Conservation (phyloP, 345 rosid species). For the Garcia nutans region DNA sequence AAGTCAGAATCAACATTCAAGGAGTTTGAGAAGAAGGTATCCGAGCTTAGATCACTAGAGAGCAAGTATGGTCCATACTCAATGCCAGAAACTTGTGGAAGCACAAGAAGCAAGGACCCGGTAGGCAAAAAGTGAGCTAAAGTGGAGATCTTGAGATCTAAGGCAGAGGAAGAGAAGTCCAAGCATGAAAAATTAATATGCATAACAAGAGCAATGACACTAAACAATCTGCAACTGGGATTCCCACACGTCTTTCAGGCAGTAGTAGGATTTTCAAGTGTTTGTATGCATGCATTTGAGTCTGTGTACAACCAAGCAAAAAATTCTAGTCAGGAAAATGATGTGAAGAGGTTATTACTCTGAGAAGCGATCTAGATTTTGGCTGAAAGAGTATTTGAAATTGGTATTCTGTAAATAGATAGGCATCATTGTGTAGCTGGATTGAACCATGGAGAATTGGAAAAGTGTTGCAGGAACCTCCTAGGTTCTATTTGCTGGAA, state of each 20-base stretch:
- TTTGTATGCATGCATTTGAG: slow-evolving; percentile 86
- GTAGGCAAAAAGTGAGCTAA: slow-evolving; percentile 65
- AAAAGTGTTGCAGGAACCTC: slow-evolving; percentile 3
- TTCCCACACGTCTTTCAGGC: slow-evolving; percentile 91
- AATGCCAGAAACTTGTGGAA: slow-evolving; percentile 38
- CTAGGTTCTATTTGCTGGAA: slow-evolving; percentile 1
- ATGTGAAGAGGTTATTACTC: slow-evolving; percentile 49
- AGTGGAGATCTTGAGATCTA: slow-evolving; percentile 57
- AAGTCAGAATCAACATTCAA: slow-evolving; percentile 58
- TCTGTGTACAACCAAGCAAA: slow-evolving; percentile 75
- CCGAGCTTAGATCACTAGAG: slow-evolving; percentile 69
- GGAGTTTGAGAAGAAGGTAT: slow-evolving; percentile 66
- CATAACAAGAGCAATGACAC: slow-evolving; percentile 76
- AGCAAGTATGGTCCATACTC: slow-evolving; percentile 68
- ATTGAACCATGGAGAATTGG: neutral
- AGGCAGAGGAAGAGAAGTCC: slow-evolving; percentile 80
- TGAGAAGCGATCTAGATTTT: slow-evolving; percentile 19
- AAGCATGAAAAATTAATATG: slow-evolving; percentile 75
- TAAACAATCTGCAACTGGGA: slow-evolving; percentile 90
- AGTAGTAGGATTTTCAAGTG: slow-evolving; percentile 86
- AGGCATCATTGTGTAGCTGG: slow-evolving; percentile 19
- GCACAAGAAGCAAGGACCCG: slow-evolving; percentile 44
- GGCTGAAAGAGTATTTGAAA: neutral
- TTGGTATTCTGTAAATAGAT: slow-evolving; percentile 22
- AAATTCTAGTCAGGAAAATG: slow-evolving; percentile 43